phyloP scores from a whole-genome alignment of 2,329 filamentous ascomycete genomes.

The Penicillium sp. region DNA sequence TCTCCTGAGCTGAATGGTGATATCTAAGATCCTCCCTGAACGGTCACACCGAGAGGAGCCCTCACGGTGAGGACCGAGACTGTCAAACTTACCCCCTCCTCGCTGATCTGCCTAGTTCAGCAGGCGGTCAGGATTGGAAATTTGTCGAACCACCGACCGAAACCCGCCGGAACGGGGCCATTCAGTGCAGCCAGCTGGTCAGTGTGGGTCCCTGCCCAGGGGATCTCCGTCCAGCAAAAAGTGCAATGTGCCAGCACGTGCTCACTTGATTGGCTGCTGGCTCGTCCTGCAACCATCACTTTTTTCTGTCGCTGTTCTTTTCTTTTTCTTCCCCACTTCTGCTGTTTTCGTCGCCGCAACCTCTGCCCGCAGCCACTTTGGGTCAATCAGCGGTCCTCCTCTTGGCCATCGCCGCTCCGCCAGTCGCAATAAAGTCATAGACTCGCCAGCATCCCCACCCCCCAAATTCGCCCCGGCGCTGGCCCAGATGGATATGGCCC shows the following conservation, averaged over 20 bases:
- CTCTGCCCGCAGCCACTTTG: background rate
- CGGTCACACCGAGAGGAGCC: background rate
- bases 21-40: background rate
- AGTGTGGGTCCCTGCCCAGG: background rate
- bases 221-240: constrained; percentile 1
- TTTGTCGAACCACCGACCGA: background rate
- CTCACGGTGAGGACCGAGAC: no score
- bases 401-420: background rate
- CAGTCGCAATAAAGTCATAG: background rate
- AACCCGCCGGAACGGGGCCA: background rate
- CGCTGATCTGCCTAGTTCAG: background rate
- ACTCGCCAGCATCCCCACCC: background rate
- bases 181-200: background rate
- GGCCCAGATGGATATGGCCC: constrained; percentile 1
- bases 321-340: constrained; percentile 1
- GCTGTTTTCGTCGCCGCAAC: constrained; percentile 12
- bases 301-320: background rate
- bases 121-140: background rate
- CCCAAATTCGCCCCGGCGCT: background rate
- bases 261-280: constrained; percentile 30
- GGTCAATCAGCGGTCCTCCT: background rate
- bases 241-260: constrained; percentile 36
- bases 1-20: background rate
- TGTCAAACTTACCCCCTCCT: background rate
- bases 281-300: background rate